Base-by-base conservation (phyloP, 805 yeast species). In the Isabelozyma pseudorhagii region DNA sequence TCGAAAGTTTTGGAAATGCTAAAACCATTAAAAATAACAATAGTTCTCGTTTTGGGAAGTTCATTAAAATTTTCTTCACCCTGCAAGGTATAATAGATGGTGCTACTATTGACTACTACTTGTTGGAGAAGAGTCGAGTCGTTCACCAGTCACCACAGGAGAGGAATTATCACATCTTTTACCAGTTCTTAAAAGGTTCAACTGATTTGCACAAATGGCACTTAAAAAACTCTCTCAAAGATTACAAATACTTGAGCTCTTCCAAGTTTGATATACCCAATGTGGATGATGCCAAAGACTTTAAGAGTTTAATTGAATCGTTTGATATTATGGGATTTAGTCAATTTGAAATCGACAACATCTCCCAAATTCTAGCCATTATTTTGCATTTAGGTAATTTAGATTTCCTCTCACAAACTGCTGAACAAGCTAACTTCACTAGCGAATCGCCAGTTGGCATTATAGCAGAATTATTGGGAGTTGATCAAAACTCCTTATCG, bases 1-100 rank as follows among this genome's bases (percentile, higher is more conserved):
- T 94, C 57, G 99, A 94, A 68, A 83, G 97, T 31, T 94, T 94
- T 67, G 99, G 99, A 58, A 94, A 94, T 67, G 93, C 99, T 1
- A 96, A 93, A 61, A 94, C 99, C 0, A 89, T 90, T 13, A 81
- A 94, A 60, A 94, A 94, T 65, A 84, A 92, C 66, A 94, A 94
- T 67, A 91, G 97, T 3, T 93, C 98, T 5, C 81, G 99, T 62
- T 94, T 94, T 66, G 99, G 99, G 38, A 94, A 94, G 69, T 94
- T 94, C 62, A 89, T 94, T 54, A 87, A 91, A 61, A 88, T 94
- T 51, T 90, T 84, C 62, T 89, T 93, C 57, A 77, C 80, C 49
- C 59, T 71, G 3, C 64, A 76, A 9, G 89, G 89, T 3, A 78
- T 78, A 51, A 85, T 94, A 42, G 75, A 81, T 17, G 97, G 97